A percentile compares a stretch with the other conserved stretches of the same genome.
These are phyloP conservation scores for Aureobasidium pullulans DNA, from an alignment of 2,329 filamentous ascomycete genomes.

Conservation along the genomic window DNA sequence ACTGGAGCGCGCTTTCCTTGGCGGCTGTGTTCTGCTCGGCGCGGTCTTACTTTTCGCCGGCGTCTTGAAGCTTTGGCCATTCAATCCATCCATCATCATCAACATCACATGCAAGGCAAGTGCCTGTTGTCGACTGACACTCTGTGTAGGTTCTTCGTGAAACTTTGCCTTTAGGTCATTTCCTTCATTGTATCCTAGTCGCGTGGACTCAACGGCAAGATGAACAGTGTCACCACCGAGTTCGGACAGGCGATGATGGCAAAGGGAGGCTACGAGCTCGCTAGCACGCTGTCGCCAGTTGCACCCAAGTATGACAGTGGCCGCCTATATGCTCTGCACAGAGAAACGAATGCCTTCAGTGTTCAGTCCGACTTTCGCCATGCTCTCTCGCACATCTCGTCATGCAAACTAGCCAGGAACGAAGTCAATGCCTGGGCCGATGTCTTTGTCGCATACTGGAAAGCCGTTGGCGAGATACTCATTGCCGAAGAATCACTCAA, in stretches of 20 bases:
- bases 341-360: constrained; percentile 60
- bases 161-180: not conserved
- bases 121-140: not conserved
- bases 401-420: constrained; percentile 34
- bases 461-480: constrained; percentile 66
- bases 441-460: constrained; percentile 79
- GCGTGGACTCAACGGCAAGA: not conserved
- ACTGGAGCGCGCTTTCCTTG: not conserved
- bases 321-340: constrained; percentile 62
- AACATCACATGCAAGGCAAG: constrained; percentile 4
- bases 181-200: not conserved
- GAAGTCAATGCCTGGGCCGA: constrained; percentile 81
- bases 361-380: constrained; percentile 64
- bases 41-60: constrained; percentile 2
- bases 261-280: constrained; percentile 64
- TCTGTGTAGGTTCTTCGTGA: not conserved
- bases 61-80: not conserved
- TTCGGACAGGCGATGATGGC: constrained; percentile 62
- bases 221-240: constrained; percentile 67
- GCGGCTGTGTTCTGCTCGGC: not conserved
- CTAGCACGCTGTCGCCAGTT: constrained; percentile 66
- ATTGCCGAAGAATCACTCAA: constrained; percentile 52
- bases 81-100: not conserved
- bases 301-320: constrained; percentile 55
- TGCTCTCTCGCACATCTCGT: constrained; percentile 56